Evolutionary conservation across 1,284 basidiomycete species (phyloP).

Genomic region (Abortiporus biennis): DNA sequence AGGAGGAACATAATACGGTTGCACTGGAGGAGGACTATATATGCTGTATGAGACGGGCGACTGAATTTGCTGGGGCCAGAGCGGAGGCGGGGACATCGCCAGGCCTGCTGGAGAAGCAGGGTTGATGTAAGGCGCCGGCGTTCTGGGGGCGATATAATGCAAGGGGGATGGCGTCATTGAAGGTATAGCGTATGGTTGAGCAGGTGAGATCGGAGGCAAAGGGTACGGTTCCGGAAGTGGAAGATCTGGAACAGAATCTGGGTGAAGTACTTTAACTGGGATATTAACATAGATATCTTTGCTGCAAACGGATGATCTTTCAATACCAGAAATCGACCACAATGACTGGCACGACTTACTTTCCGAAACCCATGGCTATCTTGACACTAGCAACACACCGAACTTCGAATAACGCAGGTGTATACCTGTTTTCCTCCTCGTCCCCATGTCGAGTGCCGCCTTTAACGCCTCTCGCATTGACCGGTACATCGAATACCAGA

Average conservation of each 20-base stretch:
- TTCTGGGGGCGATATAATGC: no score
- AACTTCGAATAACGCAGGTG: conserved; percentile 61
- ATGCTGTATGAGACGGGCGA: conserved; percentile 30
- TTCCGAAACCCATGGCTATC: conserved; percentile 58
- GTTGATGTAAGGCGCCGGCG: conserved; percentile 16
- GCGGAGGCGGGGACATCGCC: conserved; percentile 23
- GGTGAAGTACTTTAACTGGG: conserved; percentile 61
- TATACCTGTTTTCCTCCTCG: conserved; percentile 24
- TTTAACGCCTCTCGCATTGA: conserved; percentile 50
- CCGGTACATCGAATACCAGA: conserved; percentile 70
- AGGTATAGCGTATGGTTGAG: conserved; percentile 8
- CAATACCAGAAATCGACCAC: background rate
- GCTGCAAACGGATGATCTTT: conserved; percentile 30
- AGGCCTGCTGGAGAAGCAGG: no score
- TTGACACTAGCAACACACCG: conserved; percentile 47
- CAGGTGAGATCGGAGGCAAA: conserved; percentile 5
- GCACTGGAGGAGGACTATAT: conserved; percentile 40
- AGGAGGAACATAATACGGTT: conserved; percentile 6
- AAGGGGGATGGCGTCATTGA: conserved; percentile 10
- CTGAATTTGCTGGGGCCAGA: conserved; percentile 29
- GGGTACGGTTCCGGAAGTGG: conserved; percentile 15
- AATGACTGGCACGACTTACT: no score
- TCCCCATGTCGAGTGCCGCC: conserved; percentile 40
- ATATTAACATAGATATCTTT: conserved; percentile 63
- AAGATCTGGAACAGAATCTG: conserved; percentile 42